A percentile compares a stretch with the other conserved stretches of the same genome.
Conservation (phyloP, 2,329 filamentous ascomycete species). For the Diaporthe velutina region DNA sequence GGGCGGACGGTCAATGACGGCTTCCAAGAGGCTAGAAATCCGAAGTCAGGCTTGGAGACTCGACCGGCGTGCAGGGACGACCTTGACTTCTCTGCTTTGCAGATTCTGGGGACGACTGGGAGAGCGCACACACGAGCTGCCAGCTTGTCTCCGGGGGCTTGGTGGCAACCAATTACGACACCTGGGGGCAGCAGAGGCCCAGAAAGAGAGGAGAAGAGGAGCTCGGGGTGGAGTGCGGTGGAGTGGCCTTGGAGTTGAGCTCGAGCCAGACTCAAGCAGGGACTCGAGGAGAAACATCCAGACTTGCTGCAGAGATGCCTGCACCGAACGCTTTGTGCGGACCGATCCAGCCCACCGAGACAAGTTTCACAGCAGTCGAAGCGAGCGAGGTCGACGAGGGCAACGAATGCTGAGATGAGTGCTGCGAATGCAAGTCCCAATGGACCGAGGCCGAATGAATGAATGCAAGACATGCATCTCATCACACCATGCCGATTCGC, state of each 20-base stretch:
- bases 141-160: slow-evolving; percentile 2
- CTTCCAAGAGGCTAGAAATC: slow-evolving; percentile 16
- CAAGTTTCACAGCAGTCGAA: slow-evolving; percentile 16
- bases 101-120: neutral
- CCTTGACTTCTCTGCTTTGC: slow-evolving; percentile 6
- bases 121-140: neutral
- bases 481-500: slow-evolving; percentile 22
- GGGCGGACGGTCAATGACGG: slow-evolving; percentile 11
- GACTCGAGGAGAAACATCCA: neutral
- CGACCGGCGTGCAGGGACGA: slow-evolving; percentile 6
- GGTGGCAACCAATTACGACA: slow-evolving; percentile 17
- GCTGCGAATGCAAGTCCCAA: neutral
- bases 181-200: neutral
- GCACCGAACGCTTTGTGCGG: neutral
- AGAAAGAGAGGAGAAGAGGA: slow-evolving; percentile 10
- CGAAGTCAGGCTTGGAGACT: neutral
- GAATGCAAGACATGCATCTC: slow-evolving; percentile 17
- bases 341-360: slow-evolving; percentile 23
- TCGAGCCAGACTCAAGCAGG: neutral
- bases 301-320: neutral
- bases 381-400: neutral
- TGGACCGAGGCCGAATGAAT: neutral
- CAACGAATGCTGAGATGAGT: neutral
- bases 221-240: neutral
- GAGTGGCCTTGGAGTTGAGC: slow-evolving; percentile 4